Base-by-base conservation (phyloP, 768 basidiomycete species). In the Coprinopsis strossmayeri region DNA sequence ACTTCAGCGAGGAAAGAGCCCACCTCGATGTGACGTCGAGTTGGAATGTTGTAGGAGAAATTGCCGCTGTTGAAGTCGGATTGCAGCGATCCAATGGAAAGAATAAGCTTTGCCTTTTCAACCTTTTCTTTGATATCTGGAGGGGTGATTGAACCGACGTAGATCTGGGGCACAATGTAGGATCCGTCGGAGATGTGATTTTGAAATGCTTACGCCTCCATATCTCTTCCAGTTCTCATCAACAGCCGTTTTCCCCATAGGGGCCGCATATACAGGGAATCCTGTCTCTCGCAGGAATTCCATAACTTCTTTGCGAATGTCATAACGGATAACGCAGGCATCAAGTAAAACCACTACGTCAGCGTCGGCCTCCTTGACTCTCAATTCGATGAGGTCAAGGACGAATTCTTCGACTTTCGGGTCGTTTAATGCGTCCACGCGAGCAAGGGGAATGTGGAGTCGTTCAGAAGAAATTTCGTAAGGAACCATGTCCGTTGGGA, bases 51-150 rank as follows among this genome's bases (percentile, higher is more conserved):
- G 57, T 87, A 90, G 0, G 85, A 84, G 64, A 91, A 92, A 63
- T 85, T 86, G 26, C 90, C 91, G 1, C 87, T 89, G 64, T 94
- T 94, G 71, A 90, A 91, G 62, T 94, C 91, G 39, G 77, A 81
- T 60, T 77, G 79, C 43, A 89, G 67, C 1, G 69, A 65, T 3
- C 89, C 88, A 50, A 94, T 69, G 11, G 85, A 86, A 11, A 94
- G 59, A 44, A 90, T 80, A 35, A 93, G 69, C 54, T 83, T 86
- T 3, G 89, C 81, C 2, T 61, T 69, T 64, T 94, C 91, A 24
- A 93, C 80, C 52, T 73, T 78, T 46, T 81, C 77, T 63, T 81
- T 84, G 54, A 91, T 69, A 21, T 69, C 73, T 0, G 84, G 82
- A 35, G 77, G 73, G 5, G 77, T 82, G 55, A 89, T 72, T 3